These are phyloP conservation scores for Cephaloascus fragrans DNA, from an alignment of 805 yeast genomes.

Conservation along the genomic window DNA sequence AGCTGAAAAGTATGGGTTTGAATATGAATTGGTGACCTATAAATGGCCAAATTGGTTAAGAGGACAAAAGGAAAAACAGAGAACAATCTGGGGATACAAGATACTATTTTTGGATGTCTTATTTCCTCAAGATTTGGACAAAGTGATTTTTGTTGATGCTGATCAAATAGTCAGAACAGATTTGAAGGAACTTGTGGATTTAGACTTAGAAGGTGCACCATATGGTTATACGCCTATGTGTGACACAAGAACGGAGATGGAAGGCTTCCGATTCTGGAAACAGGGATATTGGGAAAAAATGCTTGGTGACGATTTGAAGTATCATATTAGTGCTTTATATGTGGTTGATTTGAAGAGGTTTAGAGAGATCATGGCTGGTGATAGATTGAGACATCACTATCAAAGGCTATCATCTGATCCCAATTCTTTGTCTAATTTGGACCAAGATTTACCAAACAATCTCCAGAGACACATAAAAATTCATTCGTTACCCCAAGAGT, in stretches of 20 bases:
- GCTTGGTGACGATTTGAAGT: conserved; percentile 46
- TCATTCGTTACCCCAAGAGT: conserved; percentile 65
- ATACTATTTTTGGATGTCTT: conserved; percentile 78
- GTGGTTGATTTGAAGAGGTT: conserved; percentile 68
- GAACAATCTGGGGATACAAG: conserved; percentile 85
- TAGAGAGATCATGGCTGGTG: conserved; percentile 66
- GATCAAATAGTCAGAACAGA: conserved; percentile 77
- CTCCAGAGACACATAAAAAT: conserved; percentile 62
- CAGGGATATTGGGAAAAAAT: conserved; percentile 79
- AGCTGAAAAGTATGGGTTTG: conserved; percentile 50
- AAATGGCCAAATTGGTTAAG: conserved; percentile 92
- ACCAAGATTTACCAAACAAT: conserved; percentile 91
- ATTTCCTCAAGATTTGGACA: conserved; percentile 69
- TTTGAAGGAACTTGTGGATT: conserved; percentile 52
- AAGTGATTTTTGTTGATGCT: conserved; percentile 79
- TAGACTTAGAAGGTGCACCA: conserved; percentile 72
- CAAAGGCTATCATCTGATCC: conserved; percentile 76
- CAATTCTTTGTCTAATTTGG: conserved; percentile 69
- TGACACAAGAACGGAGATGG: conserved; percentile 70
- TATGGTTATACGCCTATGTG: conserved; percentile 88
- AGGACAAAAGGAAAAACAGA: conserved; percentile 64
- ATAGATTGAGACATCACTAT: conserved; percentile 71
- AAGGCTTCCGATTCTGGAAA: conserved; percentile 87
- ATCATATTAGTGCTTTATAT: conserved; percentile 79
- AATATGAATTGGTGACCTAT: conserved; percentile 71